These are phyloP conservation scores for Adenanthera pavonina DNA, from an alignment of 306 rosid species.

Conservation along the genomic window DNA sequence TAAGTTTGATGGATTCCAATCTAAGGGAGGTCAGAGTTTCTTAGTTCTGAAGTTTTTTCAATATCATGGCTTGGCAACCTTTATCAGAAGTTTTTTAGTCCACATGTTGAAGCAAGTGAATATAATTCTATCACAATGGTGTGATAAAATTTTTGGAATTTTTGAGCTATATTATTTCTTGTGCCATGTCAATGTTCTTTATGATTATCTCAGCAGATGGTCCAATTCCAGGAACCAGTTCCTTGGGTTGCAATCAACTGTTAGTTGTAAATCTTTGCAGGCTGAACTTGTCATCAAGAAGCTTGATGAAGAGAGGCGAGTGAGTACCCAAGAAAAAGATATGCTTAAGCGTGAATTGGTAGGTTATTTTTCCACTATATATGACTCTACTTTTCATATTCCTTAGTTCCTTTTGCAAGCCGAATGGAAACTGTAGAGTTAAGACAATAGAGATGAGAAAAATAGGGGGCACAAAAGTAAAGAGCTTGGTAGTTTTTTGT, in stretches of 20 bases:
- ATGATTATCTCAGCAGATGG: conserved; percentile 32
- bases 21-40: conserved; percentile 77
- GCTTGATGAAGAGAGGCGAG: conserved; percentile 66
- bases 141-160: conserved; percentile 27
- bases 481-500: neutral
- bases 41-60: conserved; percentile 29
- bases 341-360: conserved; percentile 78
- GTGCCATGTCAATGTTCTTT: conserved; percentile 22
- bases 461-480: neutral
- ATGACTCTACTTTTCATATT: conserved; percentile 13
- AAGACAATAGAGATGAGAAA: conserved; percentile 5
- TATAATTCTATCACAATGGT: conserved; percentile 25
- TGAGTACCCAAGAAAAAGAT: conserved; percentile 56
- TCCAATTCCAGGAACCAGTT: conserved; percentile 27
- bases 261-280: conserved; percentile 53
- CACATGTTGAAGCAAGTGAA: conserved; percentile 27
- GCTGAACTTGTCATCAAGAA: conserved; percentile 66
- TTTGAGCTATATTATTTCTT: conserved; percentile 9
- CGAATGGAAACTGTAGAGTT: neutral
- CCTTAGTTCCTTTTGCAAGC: neutral
- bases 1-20: conserved; percentile 61
- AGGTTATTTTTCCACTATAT: conserved; percentile 23
- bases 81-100: conserved; percentile 31
- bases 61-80: conserved; percentile 3
- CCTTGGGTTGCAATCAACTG: conserved; percentile 33